Base-by-base conservation (phyloP, 768 basidiomycete species). In the Podaxis pistillaris region DNA sequence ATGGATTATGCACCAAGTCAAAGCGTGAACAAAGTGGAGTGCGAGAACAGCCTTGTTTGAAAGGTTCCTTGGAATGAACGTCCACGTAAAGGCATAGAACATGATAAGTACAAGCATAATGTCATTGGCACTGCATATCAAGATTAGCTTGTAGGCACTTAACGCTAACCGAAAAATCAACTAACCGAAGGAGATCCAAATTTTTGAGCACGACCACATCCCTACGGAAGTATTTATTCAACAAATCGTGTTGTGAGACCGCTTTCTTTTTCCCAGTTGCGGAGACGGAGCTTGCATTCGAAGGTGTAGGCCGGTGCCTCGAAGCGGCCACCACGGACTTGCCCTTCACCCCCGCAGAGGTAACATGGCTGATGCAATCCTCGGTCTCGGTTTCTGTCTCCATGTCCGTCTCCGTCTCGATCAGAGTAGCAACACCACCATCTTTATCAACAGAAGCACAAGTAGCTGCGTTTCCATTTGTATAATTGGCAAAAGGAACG, bases 191-290 rank as follows among this genome's bases (percentile, higher is more conserved):
- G 15, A 94, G 65, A 74, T 99, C 97, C 22, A 96, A 68, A 69
- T 96, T 94, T 38, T 81, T 79, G 56, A 98, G 75, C 24, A 93
- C 81, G 19, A 98, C 84, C 2, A 87, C 81, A 71, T 98, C 97
- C 64, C 93, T 86, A 59, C 91, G 78, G 81, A 99, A 98, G 74
- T 94, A 99, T 68, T 87, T 85, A 74, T 92, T 88, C 65, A 93
- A 78, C 41, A 99, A 76, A 71, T 98, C 97, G 73, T 97, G 95
- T 70, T 94, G 88, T 1, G 94, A 92, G 19, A 82, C 66, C 0
- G 72, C 63, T 58, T 75, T 80, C 58, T 70, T 75, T 63, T 65
- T 69, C 24, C 68, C 68, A 49, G 67, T 68, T 15, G 72, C 70
- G 7, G 73, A 77, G 4, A 67, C 56, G 0, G 74, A 75, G 64